Conservation (phyloP, 371 early-diverging fungal genomes). For the Apophysomyces trapeziformis region DNA sequence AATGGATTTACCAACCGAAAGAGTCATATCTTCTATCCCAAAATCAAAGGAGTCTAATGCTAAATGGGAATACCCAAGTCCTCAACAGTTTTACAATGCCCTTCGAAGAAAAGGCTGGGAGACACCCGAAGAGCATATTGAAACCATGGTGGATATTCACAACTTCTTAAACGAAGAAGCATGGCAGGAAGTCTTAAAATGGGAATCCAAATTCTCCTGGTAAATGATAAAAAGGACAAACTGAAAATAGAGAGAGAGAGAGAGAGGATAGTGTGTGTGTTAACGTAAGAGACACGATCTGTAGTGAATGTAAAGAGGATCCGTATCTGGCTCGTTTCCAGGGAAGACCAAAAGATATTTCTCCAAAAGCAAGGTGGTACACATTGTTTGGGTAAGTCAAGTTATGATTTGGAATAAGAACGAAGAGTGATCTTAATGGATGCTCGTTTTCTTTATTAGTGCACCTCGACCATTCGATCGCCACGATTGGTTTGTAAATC, state of each 20-base stretch:
- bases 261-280: not conserved
- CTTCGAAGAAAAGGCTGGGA: conserved; percentile 93
- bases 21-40: conserved; percentile 68
- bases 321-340: conserved; percentile 79
- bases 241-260: too few species aligned
- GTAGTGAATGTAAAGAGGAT: conserved; percentile 60
- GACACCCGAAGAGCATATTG: conserved; percentile 87
- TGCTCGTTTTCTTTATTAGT: conserved; percentile 27
- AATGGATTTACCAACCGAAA: conserved; percentile 73
- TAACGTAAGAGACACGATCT: not conserved
- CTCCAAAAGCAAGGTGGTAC: conserved; percentile 78
- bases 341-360: conserved; percentile 79
- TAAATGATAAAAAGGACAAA: conserved; percentile 25
- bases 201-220: conserved; percentile 84
- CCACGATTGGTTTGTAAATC: conserved; percentile 80
- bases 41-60: conserved; percentile 41
- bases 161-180: conserved; percentile 96
- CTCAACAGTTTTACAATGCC: conserved; percentile 96
- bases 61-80: conserved; percentile 95
- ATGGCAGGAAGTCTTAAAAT: conserved; percentile 92
- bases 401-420: not conserved
- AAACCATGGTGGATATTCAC: conserved; percentile 95
- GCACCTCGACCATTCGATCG: conserved; percentile 78
- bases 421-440: not conserved
- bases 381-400: conserved; percentile 59